Conservation (phyloP, 2,329 filamentous ascomycete genomes). For the Diaporthe velutina region DNA sequence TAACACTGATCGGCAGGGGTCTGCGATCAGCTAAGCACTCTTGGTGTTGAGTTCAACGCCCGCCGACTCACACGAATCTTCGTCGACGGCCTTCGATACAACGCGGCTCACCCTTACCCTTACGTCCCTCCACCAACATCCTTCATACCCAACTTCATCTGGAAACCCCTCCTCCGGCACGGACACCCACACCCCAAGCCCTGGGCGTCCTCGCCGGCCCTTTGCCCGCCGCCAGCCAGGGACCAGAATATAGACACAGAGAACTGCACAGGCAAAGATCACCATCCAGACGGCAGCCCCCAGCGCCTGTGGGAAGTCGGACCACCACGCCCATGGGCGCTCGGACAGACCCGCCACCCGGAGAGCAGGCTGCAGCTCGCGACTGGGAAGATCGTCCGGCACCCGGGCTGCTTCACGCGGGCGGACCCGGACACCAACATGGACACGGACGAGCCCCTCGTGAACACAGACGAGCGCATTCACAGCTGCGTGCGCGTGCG, state of each 20-base stretch:
- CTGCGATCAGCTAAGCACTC: conserved; percentile 49
- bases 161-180: conserved; percentile 38
- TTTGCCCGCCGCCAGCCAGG: conserved; percentile 44
- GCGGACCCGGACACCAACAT: conserved; percentile 54
- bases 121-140: conserved; percentile 40
- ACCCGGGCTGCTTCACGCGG: conserved; percentile 52
- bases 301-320: conserved; percentile 42
- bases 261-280: conserved; percentile 46
- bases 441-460: conserved; percentile 51
- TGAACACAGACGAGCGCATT: conserved; percentile 54
- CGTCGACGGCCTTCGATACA: conserved; percentile 47
- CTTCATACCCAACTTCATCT: conserved; percentile 39
- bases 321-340: conserved; percentile 45
- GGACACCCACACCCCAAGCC: conserved; percentile 38
- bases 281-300: conserved; percentile 42
- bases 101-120: conserved; percentile 50
- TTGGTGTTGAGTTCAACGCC: conserved; percentile 50
- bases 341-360: conserved; percentile 48
- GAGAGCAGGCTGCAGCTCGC: conserved; percentile 44
- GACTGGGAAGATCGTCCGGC: conserved; percentile 47
- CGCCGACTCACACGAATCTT: conserved; percentile 45
- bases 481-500: conserved; percentile 48
- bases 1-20: conserved; percentile 44
- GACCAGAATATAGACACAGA: conserved; percentile 42
- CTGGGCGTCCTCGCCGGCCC: conserved; percentile 41